phyloP scores from a whole-genome alignment of 768 basidiomycete genomes.

The Podaxis carcinomalis region DNA sequence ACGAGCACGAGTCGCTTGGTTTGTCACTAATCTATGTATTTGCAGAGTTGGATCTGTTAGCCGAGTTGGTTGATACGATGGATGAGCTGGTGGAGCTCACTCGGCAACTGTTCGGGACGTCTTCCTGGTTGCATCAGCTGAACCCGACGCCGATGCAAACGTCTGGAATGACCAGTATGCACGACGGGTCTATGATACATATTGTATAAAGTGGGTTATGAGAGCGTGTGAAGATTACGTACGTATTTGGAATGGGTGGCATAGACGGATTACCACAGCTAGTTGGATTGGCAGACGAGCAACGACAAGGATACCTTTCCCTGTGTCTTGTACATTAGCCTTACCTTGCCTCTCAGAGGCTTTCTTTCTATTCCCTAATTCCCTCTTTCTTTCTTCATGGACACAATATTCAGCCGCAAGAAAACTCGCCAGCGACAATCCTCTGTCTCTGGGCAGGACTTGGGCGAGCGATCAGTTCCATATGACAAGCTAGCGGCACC shows the following conservation, averaged over 20 bases:
- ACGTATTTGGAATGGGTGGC: neutral
- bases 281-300: neutral
- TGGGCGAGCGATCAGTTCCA: slow-evolving; percentile 64
- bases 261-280: neutral
- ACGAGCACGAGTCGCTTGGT: slow-evolving; percentile 26
- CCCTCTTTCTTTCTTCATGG: slow-evolving; percentile 39
- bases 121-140: slow-evolving; percentile 31
- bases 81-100: slow-evolving; percentile 36
- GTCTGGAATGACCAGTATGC: slow-evolving; percentile 6
- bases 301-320: slow-evolving; percentile 1
- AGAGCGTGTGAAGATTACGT: neutral
- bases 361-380: neutral
- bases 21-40: slow-evolving; percentile 36
- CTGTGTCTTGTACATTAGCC: slow-evolving; percentile 12
- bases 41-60: slow-evolving; percentile 39
- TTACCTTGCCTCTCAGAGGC: neutral
- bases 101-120: slow-evolving; percentile 40
- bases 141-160: slow-evolving; percentile 3
- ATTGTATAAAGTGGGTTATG: neutral
- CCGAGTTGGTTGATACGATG: slow-evolving; percentile 36
- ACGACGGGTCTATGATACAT: neutral
- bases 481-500: slow-evolving; percentile 65
- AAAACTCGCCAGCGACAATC: slow-evolving; percentile 57
- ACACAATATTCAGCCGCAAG: slow-evolving; percentile 63
- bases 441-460: slow-evolving; percentile 56